Base-by-base conservation (phyloP, 805 yeast species). In the Kluyveromyces dobzhanskii region DNA sequence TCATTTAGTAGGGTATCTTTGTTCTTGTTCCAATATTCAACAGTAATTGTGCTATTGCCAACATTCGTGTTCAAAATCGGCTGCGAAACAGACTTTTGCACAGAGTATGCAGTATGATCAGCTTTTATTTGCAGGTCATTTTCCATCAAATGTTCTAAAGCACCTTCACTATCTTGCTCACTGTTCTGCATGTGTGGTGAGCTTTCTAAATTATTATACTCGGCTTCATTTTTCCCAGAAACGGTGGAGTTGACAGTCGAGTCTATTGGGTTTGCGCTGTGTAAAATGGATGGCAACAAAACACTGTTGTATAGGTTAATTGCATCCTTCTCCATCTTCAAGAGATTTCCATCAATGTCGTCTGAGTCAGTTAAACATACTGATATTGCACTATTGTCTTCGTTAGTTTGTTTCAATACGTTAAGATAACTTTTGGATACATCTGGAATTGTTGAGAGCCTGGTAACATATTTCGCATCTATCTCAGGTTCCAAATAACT, bases 381-480 rank as follows among this genome's bases (percentile, higher is more conserved):
- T 3, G 37, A 34, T 4, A 23, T 14, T 12, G 19, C 29, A 24
- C 30, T 26, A 17, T 17, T 34, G 19, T 23, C 30, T 4, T 34
- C 37, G 19, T 34, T 34, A n/a, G 30, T 16, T 12, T 34, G 37
- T 10, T 31, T 37, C 11, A 48, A 17, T 19, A 48, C 36, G 32
- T 49, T 52, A 7, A 47, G 25, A 17, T 50, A 44, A 32, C 55
- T 50, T 30, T 41, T 51, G 4, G 59, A 53, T n/a, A 48, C 38
- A 36, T 55, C 61, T 6, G 60, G 56, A 9, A 58, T 54, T 3
- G 52, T 50, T 7, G 63, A 58, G 12, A 56, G 37, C 33, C 59
- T 50, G 4, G 58, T 50, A n/a, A 50, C 53, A 38, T 50, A 51
- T 35, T 41, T 30, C 24, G 41, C 37, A 33, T 43, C 34, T 19